Conservation (phyloP, 1,284 basidiomycete species). For the Meripilus lineatus region DNA sequence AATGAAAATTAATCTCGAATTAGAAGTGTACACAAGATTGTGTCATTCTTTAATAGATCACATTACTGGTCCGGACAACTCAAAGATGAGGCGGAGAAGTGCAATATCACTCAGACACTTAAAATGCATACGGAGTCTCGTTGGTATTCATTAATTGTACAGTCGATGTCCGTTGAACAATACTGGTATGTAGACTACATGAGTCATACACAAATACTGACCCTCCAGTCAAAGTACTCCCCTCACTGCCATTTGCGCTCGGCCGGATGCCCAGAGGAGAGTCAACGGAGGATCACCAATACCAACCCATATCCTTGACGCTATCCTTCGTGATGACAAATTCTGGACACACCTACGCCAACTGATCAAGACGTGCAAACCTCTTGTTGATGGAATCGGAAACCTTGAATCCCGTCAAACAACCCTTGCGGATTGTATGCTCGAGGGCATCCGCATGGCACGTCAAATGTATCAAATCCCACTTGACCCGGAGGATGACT, state of each 20-base stretch:
- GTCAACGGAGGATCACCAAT: constrained; percentile 3
- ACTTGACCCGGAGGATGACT: constrained; percentile 17
- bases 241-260: constrained; percentile 1
- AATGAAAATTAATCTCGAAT: neutral
- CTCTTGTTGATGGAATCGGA: constrained; percentile 28
- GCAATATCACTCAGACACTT: neutral
- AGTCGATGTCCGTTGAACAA: neutral
- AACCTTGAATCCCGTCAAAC: constrained; percentile 23
- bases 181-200: neutral
- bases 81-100: neutral
- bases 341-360: constrained; percentile 14
- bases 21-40: constrained; percentile 7
- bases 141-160: constrained; percentile 3
- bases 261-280: constrained; percentile 1
- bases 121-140: constrained; percentile 2
- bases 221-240: neutral
- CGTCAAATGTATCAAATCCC: constrained; percentile 14
- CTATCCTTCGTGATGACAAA: neutral
- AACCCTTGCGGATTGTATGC: constrained; percentile 31
- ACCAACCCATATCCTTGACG: neutral
- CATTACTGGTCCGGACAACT: constrained; percentile 6
- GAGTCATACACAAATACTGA: neutral
- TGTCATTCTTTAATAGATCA: constrained; percentile 8
- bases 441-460: constrained; percentile 24
- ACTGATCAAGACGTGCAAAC: constrained; percentile 23